Conservation (phyloP, 371 early-diverging fungal genomes). For the Rhizomucor pusillus region DNA sequence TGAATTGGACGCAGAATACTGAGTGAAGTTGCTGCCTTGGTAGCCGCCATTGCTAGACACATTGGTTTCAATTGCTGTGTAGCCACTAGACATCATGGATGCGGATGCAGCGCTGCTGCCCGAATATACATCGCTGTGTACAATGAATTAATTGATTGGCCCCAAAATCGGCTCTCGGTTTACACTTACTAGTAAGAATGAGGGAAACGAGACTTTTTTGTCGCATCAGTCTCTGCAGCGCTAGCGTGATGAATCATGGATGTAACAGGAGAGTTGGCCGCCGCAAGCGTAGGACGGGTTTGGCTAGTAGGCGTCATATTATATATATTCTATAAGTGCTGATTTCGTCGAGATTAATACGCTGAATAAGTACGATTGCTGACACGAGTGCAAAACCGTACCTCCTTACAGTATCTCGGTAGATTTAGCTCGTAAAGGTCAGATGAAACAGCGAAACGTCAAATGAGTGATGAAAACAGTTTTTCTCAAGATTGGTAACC, state of each 20-base stretch:
- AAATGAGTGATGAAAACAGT: too few species aligned
- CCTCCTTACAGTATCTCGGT: too few species aligned
- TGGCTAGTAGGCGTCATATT: constrained; percentile 21
- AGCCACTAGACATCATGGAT: constrained; percentile 25
- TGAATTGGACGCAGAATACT: constrained; percentile 11
- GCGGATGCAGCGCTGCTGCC: constrained; percentile 10
- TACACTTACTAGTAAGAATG: constrained; percentile 15
- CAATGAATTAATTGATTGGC: neutral
- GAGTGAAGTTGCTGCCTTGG: constrained; percentile 11
- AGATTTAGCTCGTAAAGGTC: too few species aligned
- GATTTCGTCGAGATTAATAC: neutral
- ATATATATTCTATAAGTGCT: constrained; percentile 1
- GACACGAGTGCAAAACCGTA: too few species aligned
- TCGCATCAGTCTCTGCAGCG: constrained; percentile 11
- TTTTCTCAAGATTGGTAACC: too few species aligned
- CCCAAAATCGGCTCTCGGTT: neutral
- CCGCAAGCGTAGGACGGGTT: constrained; percentile 13
- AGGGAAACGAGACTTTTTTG: constrained; percentile 16
- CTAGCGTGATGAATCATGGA: constrained; percentile 15
- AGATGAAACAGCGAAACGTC: too few species aligned
- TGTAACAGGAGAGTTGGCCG: constrained; percentile 3
- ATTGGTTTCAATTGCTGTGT: constrained; percentile 14
- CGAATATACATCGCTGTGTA: constrained; percentile 20
- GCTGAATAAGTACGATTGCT: neutral
- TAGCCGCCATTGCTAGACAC: constrained; percentile 7